These are phyloP conservation scores for Vaccinium macrocarpon DNA, from an alignment of 148 eudicot genomes.

Conservation along the genomic window DNA sequence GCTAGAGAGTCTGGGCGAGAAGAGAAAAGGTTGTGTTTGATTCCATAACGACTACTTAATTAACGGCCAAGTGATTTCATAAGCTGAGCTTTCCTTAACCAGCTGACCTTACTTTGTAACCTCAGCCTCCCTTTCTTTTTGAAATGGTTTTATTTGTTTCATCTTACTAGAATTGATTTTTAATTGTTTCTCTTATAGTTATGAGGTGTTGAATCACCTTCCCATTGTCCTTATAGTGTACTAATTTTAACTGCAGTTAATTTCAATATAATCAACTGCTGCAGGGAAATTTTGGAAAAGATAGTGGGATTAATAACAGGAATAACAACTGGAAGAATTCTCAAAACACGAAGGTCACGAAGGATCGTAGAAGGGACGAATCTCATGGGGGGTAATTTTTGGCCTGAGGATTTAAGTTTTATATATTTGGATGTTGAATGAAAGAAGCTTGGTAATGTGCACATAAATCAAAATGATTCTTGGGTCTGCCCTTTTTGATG, in stretches of 20 bases:
- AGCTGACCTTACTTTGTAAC: neutral
- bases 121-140: neutral
- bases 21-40: no score
- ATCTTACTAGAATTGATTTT: neutral
- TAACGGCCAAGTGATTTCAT: neutral
- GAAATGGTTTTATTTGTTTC: neutral
- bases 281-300: conserved; percentile 49
- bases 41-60: neutral
- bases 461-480: no score
- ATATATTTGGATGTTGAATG: neutral
- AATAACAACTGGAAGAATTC: conserved; percentile 27
- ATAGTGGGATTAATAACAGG: conserved; percentile 27
- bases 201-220: neutral
- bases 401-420: neutral
- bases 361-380: conserved; percentile 35
- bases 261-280: conserved; percentile 11
- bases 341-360: conserved; percentile 41
- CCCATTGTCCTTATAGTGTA: neutral
- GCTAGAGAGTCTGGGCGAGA: no score
- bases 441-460: no score
- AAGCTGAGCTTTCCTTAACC: neutral
- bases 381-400: conserved; percentile 44
- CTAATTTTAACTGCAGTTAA: neutral
- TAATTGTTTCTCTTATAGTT: neutral
- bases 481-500: no score